These are phyloP conservation scores for Ogataea henricii DNA, from an alignment of 805 yeast species.

Conservation along the genomic window DNA sequence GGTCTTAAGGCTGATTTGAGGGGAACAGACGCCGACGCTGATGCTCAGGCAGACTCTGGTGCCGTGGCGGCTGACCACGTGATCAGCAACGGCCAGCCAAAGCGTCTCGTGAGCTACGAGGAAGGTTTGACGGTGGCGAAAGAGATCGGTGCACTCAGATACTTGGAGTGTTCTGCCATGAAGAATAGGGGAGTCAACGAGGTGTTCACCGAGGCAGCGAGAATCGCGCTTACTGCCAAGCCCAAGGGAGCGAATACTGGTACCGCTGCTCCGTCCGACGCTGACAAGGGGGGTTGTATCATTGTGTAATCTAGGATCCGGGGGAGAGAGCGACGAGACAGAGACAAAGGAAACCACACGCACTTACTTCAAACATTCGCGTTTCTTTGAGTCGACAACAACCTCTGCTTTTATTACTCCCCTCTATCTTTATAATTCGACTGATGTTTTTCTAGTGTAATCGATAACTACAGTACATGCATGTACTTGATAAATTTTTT, in stretches of 20 bases:
- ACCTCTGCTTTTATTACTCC: not conserved
- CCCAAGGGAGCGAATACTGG: constrained; percentile 69
- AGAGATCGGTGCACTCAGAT: constrained; percentile 89
- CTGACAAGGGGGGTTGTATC: constrained; percentile 25
- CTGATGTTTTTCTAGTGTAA: constrained; percentile 1
- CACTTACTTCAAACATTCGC: not conserved
- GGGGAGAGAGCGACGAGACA: not conserved
- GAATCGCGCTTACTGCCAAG: constrained; percentile 90
- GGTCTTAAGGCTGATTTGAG: constrained; percentile 95
- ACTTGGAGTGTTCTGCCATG: constrained; percentile 96
- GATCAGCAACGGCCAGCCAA: constrained; percentile 33
- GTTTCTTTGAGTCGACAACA: not conserved
- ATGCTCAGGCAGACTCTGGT: constrained; percentile 32
- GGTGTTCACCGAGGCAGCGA: constrained; percentile 97
- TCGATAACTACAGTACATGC: not conserved
- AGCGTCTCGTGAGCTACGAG: constrained; percentile 76
- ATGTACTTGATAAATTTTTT: not conserved
- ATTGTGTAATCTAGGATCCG: constrained; percentile 26
- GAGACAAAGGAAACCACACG: not conserved
- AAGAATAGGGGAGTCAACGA: constrained; percentile 97
- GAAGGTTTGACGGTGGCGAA: constrained; percentile 94
- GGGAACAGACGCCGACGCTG: constrained; percentile 49
- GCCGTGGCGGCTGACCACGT: constrained; percentile 15
- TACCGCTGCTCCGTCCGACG: constrained; percentile 34
- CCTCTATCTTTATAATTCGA: not conserved